Conservation (phyloP, 352 stramenopile species). For the Thalassiosira hispida region DNA sequence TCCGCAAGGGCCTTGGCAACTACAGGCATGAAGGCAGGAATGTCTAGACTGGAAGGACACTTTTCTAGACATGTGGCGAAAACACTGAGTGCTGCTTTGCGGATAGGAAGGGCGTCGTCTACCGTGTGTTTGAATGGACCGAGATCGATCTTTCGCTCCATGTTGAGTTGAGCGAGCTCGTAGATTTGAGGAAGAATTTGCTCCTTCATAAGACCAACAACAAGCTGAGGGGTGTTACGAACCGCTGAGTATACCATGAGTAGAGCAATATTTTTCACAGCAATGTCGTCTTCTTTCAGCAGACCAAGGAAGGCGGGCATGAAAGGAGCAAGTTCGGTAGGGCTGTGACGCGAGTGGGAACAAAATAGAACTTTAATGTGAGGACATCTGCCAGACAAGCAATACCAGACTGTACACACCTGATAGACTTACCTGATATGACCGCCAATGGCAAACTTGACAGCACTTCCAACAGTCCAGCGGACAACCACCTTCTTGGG, state of each 20-base stretch:
- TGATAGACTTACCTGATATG: slow-evolving; percentile 47
- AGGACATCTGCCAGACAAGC: background rate
- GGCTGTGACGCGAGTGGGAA: slow-evolving; percentile 16
- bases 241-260: slow-evolving; percentile 95
- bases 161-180: slow-evolving; percentile 89
- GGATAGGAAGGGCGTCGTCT: slow-evolving; percentile 87
- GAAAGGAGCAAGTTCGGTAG: slow-evolving; percentile 61
- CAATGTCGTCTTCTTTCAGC: slow-evolving; percentile 94
- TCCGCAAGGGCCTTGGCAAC: slow-evolving; percentile 91
- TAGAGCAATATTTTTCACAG: slow-evolving; percentile 93
- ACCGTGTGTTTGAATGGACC: slow-evolving; percentile 99
- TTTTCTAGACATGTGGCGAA: slow-evolving; percentile 95
- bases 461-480: slow-evolving; percentile 92
- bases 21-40: slow-evolving; percentile 92
- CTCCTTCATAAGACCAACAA: slow-evolving; percentile 84
- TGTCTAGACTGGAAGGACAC: slow-evolving; percentile 91
- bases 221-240: slow-evolving; percentile 91
- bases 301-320: slow-evolving; percentile 91
- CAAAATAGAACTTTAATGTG: background rate
- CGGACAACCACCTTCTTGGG: slow-evolving; percentile 72
- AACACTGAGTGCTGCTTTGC: slow-evolving; percentile 92
- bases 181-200: slow-evolving; percentile 92
- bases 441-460: slow-evolving; percentile 89
- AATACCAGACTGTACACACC: background rate
- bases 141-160: slow-evolving; percentile 96